These are phyloP conservation scores for Aspergillus sp. DNA, from an alignment of 2,329 filamentous ascomycete species.

Conservation along the genomic window DNA sequence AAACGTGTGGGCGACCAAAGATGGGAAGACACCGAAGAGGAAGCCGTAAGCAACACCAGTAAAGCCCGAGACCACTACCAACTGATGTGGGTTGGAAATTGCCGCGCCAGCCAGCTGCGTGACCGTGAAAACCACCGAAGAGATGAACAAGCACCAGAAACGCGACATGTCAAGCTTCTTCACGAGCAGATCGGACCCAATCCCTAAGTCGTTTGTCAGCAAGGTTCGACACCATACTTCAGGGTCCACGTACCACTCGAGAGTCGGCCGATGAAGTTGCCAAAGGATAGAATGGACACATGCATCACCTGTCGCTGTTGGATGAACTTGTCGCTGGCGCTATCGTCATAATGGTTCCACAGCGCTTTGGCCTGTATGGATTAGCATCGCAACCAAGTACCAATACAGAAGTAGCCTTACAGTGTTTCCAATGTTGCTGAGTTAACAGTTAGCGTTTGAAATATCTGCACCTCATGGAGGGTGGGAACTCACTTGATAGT, in stretches of 20 bases:
- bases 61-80: conserved; percentile 76
- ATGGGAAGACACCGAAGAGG: conserved; percentile 90
- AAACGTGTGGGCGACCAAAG: conserved; percentile 85
- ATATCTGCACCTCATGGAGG: neutral
- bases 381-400: conserved; percentile 3
- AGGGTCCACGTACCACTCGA: conserved; percentile 59
- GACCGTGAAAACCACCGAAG: conserved; percentile 72
- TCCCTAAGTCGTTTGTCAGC: conserved; percentile 51
- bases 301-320: conserved; percentile 82
- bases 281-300: conserved; percentile 88
- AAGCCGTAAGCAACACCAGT: conserved; percentile 91
- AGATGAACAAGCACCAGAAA: conserved; percentile 84
- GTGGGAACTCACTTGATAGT: conserved; percentile 76
- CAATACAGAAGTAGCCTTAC: conserved; percentile 40
- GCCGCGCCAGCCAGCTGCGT: conserved; percentile 76
- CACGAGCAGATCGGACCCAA: conserved; percentile 87
- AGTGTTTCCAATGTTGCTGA: conserved; percentile 90
- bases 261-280: conserved; percentile 80
- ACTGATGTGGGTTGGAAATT: conserved; percentile 72
- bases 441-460: conserved; percentile 27
- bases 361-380: conserved; percentile 64
- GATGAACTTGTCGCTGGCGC: conserved; percentile 70
- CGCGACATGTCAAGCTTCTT: conserved; percentile 77
- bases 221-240: neutral
- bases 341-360: conserved; percentile 81